Conservation (phyloP, 1,284 basidiomycete genomes). For the Ganoderma leucocontextum region DNA sequence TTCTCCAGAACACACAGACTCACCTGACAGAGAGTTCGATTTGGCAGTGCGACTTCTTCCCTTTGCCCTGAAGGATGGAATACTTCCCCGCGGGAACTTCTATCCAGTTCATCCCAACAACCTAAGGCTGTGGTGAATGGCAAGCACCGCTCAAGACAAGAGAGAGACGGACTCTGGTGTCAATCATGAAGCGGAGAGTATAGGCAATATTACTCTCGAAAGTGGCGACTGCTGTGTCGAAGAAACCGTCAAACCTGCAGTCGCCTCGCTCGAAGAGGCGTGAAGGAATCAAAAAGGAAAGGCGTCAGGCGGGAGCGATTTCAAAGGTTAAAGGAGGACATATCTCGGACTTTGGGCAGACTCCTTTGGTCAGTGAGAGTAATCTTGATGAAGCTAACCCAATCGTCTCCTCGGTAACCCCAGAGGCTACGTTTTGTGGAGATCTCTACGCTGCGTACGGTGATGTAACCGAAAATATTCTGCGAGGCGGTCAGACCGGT, state of each 20-base stretch:
- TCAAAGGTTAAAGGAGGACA: conserved; percentile 51
- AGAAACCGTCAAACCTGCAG: conserved; percentile 76
- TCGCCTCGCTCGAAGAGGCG: conserved; percentile 90
- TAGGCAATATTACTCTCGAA: conserved; percentile 95
- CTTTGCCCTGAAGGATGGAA: conserved; percentile 59
- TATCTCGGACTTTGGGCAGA: conserved; percentile 90
- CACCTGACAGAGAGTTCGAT: conserved; percentile 84
- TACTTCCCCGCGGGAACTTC: conserved; percentile 88
- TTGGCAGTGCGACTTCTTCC: conserved; percentile 84
- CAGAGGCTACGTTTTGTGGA: conserved; percentile 79
- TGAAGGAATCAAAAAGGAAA: conserved; percentile 46
- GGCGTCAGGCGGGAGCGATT: conserved; percentile 22
- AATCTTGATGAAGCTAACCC: conserved; percentile 85
- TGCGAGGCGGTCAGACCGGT: conserved; percentile 29
- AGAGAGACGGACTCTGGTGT: conserved; percentile 72
- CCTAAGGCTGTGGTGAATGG: conserved; percentile 52
- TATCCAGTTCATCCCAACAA: conserved; percentile 98
- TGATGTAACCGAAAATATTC: conserved; percentile 42
- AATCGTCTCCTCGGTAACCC: conserved; percentile 88
- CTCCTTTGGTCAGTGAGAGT: conserved; percentile 75
- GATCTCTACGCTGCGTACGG: conserved; percentile 67
- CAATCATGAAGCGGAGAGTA: conserved; percentile 94
- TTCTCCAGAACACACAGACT: neutral
- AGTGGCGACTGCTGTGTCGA: conserved; percentile 66
- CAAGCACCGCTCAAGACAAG: neutral